Evolutionary conservation across 805 yeast species (phyloP).

Genomic region (Teunomyces funiuensis): DNA sequence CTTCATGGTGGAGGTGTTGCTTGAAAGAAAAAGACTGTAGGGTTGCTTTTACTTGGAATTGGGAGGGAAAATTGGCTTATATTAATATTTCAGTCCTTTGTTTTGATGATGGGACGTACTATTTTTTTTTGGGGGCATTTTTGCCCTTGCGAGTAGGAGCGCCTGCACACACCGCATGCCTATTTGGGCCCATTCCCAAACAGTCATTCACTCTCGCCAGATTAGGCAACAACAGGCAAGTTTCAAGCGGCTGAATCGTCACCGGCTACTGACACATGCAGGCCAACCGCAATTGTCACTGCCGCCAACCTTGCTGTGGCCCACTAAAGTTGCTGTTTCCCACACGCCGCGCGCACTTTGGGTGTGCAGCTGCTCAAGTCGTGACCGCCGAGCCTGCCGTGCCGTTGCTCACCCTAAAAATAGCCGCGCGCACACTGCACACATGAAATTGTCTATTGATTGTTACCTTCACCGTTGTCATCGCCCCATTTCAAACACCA

Average conservation of each 20-base stretch:
- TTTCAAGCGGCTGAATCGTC: slow-evolving; percentile 2
- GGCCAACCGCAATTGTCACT: not conserved
- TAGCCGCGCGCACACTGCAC: not conserved
- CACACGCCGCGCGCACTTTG: too few species aligned
- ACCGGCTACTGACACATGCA: slow-evolving; percentile 1
- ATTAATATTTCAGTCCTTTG: slow-evolving; percentile 2
- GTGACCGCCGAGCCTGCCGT: too few species aligned
- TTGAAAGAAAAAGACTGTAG: not conserved
- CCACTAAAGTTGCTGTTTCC: not conserved
- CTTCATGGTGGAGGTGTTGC: slow-evolving; percentile 25
- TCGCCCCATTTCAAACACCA: slow-evolving; percentile 52
- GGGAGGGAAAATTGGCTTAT: slow-evolving; percentile 1
- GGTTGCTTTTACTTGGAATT: not conserved
- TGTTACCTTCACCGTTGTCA: slow-evolving; percentile 22
- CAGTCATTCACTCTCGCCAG: slow-evolving; percentile 4
- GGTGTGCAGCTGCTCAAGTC: too few species aligned
- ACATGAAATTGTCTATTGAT: too few species aligned
- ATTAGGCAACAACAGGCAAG: not conserved
- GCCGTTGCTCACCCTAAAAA: too few species aligned
- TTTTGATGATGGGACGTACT: slow-evolving; percentile 3
- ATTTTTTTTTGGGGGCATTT: too few species aligned
- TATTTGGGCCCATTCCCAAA: slow-evolving; percentile 1
- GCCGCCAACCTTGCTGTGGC: not conserved
- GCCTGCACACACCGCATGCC: slow-evolving; percentile 2
- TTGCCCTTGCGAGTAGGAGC: not conserved